phyloP scores from a whole-genome alignment of 257 asterid genomes.

The Eustoma russellianum region DNA sequence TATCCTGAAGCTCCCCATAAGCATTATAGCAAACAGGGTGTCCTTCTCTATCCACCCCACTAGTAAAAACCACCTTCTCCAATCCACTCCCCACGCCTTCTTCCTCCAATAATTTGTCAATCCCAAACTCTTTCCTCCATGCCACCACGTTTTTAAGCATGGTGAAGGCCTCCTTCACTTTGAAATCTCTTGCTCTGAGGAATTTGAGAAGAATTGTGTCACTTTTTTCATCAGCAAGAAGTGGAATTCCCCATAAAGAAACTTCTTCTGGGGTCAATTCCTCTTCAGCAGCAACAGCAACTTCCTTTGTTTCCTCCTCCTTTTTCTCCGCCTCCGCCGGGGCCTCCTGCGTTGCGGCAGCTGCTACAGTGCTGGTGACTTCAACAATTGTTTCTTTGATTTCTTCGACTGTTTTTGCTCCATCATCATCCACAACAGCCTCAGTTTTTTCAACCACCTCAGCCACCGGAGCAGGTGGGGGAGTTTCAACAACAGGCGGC shows the following conservation, averaged over 20 bases:
- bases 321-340: constrained; percentile 19
- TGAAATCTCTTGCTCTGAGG: constrained; percentile 82
- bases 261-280: constrained; percentile 66
- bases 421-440: constrained; percentile 14
- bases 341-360: constrained; percentile 26
- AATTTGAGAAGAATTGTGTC: constrained; percentile 83
- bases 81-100: constrained; percentile 49
- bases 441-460: constrained; percentile 24
- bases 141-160: constrained; percentile 82
- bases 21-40: constrained; percentile 89
- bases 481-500: constrained; percentile 10
- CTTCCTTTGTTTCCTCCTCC: too few relatives aligned
- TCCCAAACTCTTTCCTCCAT: constrained; percentile 75
- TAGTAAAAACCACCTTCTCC: constrained; percentile 68
- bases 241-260: constrained; percentile 75
- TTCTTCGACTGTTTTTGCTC: constrained; percentile 36
- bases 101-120: constrained; percentile 59
- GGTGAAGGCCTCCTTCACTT: constrained; percentile 75
- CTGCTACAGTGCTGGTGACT: constrained; percentile 45
- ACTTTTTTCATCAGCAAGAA: constrained; percentile 60
- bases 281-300: constrained; percentile 10
- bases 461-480: neutral
- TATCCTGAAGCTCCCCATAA: constrained; percentile 80
- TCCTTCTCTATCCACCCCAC: constrained; percentile 78
- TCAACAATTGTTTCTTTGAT: constrained; percentile 81